Percentiles rank a stretch among this genome's conserved stretches.
Evolutionary conservation across 2,329 filamentous ascomycete species (phyloP).

Genomic region (Aspergillus nomiae): DNA sequence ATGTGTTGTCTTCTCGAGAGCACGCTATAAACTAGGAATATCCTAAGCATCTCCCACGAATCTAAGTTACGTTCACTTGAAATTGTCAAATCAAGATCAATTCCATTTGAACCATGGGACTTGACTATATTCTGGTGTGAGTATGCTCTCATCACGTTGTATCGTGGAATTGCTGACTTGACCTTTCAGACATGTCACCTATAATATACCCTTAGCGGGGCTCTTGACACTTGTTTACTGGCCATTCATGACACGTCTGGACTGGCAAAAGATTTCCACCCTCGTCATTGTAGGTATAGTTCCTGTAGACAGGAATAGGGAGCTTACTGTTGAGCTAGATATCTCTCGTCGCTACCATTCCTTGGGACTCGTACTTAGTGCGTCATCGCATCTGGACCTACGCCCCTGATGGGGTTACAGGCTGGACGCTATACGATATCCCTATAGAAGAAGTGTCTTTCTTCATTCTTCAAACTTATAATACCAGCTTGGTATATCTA

Average conservation of each 20-base stretch:
- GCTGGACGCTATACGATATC: constrained; percentile 64
- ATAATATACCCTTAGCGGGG: constrained; percentile 66
- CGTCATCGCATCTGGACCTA: constrained; percentile 70
- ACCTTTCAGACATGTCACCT: constrained; percentile 60
- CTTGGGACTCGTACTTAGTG: constrained; percentile 78
- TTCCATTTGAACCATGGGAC: not conserved
- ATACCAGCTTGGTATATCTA: constrained; percentile 62
- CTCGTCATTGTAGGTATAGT: constrained; percentile 51
- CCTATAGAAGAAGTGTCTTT: constrained; percentile 75
- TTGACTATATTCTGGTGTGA: constrained; percentile 13
- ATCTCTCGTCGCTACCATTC: constrained; percentile 68
- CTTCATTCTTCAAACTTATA: constrained; percentile 76
- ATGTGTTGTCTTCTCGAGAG: not conserved
- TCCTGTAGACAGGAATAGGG: not conserved
- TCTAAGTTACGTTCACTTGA: not conserved
- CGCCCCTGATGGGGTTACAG: constrained; percentile 64
- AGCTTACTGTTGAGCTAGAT: constrained; percentile 41
- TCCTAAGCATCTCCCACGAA: not conserved
- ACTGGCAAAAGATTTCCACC: constrained; percentile 64
- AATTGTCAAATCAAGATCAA: not conserved
- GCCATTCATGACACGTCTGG: constrained; percentile 63
- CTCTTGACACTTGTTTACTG: constrained; percentile 61
- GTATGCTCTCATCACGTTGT: not conserved
- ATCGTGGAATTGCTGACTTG: not conserved
- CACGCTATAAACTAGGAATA: not conserved